Evolutionary conservation across 768 basidiomycete genomes (phyloP), one percentile per base, ranked within the genome.

Genomic region (Termitomyces sp.): DNA sequence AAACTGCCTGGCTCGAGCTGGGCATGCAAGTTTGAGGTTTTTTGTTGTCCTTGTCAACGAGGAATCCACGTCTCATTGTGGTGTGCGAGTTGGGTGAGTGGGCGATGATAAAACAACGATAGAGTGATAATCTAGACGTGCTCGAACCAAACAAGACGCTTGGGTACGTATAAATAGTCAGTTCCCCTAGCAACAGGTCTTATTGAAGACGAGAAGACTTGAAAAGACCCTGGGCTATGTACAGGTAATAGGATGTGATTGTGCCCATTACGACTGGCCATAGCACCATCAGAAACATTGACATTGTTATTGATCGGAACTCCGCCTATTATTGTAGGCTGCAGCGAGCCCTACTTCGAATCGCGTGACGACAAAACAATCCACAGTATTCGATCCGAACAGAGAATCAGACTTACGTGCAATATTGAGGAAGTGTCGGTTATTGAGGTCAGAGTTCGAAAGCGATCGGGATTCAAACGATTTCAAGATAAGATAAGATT

Each of bases 401-500:
- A 6, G 22, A 34, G n/a, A 33, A 30, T 8, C 18, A 46, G 18
- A 46, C 45, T 46, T 18, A 27, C 16, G 26, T 46, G 16, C n/a
- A n/a, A n/a, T 18, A 4, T 18, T 10, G 8, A 10, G n/a, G 45
- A 7, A 39, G 16, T 2, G 8, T 40, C 20, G 39, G n/a, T n/a
- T 9, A 20, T 8, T n/a, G 20, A n/a, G 13, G 42, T 16, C 43
- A 26, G 43, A 24, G 20, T 48, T 6, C 9, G n/a, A 52, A 36
- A n/a, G n/a, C n/a, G 24, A 57, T 42, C 14, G 44, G 20, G 0
- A 14, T 27, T 6, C 8, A 5, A 46, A 4, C 3, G 26, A n/a
- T 18, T 24, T 24, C 13, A 6, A 42, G 46, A 56, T 48, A 52
- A 57, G 57, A 58, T 58, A 58, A 58, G 57, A 58, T 58, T 5